Base-by-base conservation (phyloP, 2,329 filamentous ascomycete genomes). In the Colletotrichum spaethianum region DNA sequence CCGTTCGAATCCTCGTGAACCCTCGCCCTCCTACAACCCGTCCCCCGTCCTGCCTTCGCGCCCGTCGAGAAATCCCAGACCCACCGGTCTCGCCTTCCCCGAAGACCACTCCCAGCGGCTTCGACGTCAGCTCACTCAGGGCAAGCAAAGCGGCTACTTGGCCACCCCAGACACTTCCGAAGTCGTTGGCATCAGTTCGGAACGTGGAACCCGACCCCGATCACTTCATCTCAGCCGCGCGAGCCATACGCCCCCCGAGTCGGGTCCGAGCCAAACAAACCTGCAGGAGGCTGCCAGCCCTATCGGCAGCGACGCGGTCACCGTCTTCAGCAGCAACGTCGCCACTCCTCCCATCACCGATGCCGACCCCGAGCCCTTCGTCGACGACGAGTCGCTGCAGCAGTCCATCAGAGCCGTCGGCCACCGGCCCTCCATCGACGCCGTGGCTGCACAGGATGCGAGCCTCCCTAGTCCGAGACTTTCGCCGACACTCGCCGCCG, bases 401-500 rank as follows among this genome's bases (percentile, higher is more conserved):
- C 83, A 82, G 77, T 83, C 83, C 28, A 79, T 86, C 69, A 82
- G 85, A 44, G 84, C 84, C 75, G 82, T 86, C 63, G 87, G 84
- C 73, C 84, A 84, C 56, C 81, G 87, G 38, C 86, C 89, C 31
- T 84, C 83, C 59, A 86, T 95, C 61, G 92, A 95, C 77, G 93
- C 91, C 57, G 88, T 92, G 66, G 90, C 91, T 68, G 91, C 92
- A 48, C 93, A 96, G 80, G 96, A 98, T 85, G 94, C 94, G 75
- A 98, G 94, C 82, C 87, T 99, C 73, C 96, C 96, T 63, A 99
- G 96, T 80, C 96, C 96, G 42, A 95, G 96, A 78, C 84, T 99
- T 68, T 99, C 96, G 33, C 96, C 96, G 4, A 97, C 96, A 7
- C 90, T 97, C 71, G 94, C 94, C 76, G 93, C 96, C 53, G 86